These are phyloP conservation scores for Juglanconis sp. DNA, from an alignment of 2,329 filamentous ascomycete species.

Conservation along the genomic window DNA sequence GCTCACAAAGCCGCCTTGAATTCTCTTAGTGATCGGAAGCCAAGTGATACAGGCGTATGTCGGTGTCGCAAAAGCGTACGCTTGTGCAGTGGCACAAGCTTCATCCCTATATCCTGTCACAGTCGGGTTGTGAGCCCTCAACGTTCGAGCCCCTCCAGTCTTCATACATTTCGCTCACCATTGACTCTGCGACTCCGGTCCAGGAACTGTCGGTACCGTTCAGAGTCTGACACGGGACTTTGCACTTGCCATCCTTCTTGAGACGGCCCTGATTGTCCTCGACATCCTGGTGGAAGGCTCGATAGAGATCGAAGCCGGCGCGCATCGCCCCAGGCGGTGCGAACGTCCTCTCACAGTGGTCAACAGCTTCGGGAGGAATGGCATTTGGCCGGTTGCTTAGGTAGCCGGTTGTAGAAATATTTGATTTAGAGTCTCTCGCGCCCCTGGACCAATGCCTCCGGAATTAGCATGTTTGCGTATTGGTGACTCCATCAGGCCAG, in stretches of 20 bases:
- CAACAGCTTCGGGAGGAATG: slow-evolving; percentile 33
- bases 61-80: too few relatives aligned
- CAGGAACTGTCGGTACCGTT: background rate
- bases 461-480: too few relatives aligned
- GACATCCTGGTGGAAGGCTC: slow-evolving; percentile 31
- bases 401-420: slow-evolving; percentile 40
- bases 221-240: background rate
- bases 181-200: too few relatives aligned
- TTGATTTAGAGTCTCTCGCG: slow-evolving; percentile 39
- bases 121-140: too few relatives aligned
- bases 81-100: too few relatives aligned
- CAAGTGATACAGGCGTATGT: too few relatives aligned
- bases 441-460: slow-evolving; percentile 21
- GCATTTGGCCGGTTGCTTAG: slow-evolving; percentile 33
- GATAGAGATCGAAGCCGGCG: slow-evolving; percentile 31
- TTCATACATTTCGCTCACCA: too few relatives aligned
- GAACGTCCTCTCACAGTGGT: slow-evolving; percentile 35
- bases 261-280: slow-evolving; percentile 28
- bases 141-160: too few relatives aligned
- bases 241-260: slow-evolving; percentile 26
- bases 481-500: too few relatives aligned
- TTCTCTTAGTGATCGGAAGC: too few relatives aligned
- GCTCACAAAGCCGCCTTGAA: too few relatives aligned
- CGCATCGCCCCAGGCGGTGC: slow-evolving; percentile 31
- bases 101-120: too few relatives aligned